These are phyloP conservation scores for Didymella segeticola DNA, from an alignment of 2,329 filamentous ascomycete species.

Conservation along the genomic window DNA sequence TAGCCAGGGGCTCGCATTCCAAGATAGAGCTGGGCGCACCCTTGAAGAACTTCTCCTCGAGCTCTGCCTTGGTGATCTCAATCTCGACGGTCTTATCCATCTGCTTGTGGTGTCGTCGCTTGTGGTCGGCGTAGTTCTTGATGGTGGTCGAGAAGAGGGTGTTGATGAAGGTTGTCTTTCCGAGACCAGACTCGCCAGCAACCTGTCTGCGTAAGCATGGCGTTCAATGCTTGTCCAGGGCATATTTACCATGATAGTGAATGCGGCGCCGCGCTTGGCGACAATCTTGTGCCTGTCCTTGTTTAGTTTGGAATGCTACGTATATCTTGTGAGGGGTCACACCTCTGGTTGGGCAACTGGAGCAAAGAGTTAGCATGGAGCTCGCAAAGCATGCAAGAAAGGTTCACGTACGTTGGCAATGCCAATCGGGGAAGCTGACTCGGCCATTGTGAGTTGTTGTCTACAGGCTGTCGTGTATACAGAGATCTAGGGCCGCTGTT, in stretches of 20 bases:
- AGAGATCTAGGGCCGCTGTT: conserved; percentile 30
- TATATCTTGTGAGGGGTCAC: conserved; percentile 39
- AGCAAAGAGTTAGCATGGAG: conserved; percentile 43
- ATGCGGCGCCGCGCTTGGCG: conserved; percentile 88
- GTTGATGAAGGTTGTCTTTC: conserved; percentile 99
- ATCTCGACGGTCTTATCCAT: conserved; percentile 99
- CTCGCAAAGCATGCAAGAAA: conserved; percentile 1
- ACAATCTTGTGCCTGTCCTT: conserved; percentile 71
- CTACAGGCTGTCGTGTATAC: conserved; percentile 28
- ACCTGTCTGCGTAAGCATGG: conserved; percentile 63
- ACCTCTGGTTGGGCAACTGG: conserved; percentile 74
- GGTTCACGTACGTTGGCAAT: conserved; percentile 71
- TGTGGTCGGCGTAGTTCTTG: conserved; percentile 99
- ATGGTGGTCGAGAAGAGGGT: conserved; percentile 99
- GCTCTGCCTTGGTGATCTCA: conserved; percentile 98
- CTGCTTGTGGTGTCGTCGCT: conserved; percentile 98
- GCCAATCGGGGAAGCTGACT: conserved; percentile 72
- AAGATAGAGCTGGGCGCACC: conserved; percentile 60
- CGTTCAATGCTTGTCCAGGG: background rate
- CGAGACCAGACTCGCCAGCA: conserved; percentile 95
- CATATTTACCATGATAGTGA: conserved; percentile 91
- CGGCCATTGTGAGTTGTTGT: conserved; percentile 60
- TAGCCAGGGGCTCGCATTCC: conserved; percentile 20
- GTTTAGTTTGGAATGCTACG: conserved; percentile 40
- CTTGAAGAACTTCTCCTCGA: conserved; percentile 99